phyloP scores from a whole-genome alignment of 257 asterid genomes.

The Solanum chmielewskii region DNA sequence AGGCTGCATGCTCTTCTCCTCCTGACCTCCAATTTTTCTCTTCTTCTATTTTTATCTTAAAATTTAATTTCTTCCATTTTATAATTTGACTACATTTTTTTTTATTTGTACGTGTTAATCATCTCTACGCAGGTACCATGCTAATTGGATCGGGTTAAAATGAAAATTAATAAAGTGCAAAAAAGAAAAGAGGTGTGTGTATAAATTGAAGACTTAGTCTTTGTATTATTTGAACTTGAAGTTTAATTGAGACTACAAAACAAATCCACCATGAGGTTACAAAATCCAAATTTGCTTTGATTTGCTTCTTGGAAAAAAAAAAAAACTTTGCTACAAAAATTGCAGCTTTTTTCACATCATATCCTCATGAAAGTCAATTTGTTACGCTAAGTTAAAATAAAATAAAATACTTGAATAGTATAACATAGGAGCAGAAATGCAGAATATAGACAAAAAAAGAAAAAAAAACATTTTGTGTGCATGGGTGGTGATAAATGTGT shows the following conservation, averaged over 20 bases:
- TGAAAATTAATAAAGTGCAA: background rate
- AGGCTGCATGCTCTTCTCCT: background rate
- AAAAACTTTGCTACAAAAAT: background rate
- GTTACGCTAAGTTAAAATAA: background rate
- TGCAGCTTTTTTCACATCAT: background rate
- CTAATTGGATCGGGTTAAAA: background rate
- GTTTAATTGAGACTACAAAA: background rate
- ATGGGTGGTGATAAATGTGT: too few species aligned
- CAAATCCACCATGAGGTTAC: background rate
- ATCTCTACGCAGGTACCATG: rapidly evolving
- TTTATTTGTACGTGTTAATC: too few species aligned
- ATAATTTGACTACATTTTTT: background rate
- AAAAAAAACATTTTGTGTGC: too few species aligned
- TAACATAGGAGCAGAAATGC: background rate
- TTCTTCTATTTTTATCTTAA: background rate
- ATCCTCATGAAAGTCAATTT: background rate
- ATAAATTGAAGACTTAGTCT: background rate
- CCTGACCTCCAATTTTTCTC: background rate
- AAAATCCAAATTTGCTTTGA: background rate
- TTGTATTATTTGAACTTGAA: background rate
- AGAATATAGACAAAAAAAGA: background rate
- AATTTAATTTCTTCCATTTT: background rate
- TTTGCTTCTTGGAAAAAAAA: background rate
- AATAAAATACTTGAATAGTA: background rate
- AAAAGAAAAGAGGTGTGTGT: background rate